phyloP scores from a whole-genome alignment of 192 early-diverging fungal species.

The Dispira simplex region DNA sequence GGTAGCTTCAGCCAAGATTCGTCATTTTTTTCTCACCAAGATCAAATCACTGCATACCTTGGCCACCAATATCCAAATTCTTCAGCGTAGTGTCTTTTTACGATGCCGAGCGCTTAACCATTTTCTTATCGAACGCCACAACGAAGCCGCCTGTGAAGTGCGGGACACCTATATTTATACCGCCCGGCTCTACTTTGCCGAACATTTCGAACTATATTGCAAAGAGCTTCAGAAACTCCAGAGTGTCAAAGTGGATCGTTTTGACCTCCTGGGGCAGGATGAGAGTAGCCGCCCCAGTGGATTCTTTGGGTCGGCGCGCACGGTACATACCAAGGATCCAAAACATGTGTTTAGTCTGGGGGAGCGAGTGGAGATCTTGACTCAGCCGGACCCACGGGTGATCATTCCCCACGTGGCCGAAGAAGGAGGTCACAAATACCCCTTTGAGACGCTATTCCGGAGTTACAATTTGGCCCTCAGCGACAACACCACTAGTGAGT shows the following conservation, averaged over 20 bases:
- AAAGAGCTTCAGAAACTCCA: conserved; percentile 60
- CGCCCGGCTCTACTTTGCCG: conserved; percentile 70
- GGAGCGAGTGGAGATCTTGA: conserved; percentile 62
- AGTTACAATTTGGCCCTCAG: conserved; percentile 80
- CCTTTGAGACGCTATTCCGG: conserved; percentile 84
- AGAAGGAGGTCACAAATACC: conserved; percentile 21
- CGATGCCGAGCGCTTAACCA: conserved; percentile 86
- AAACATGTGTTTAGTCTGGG: conserved; percentile 74
- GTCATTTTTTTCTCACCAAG: conserved; percentile 73
- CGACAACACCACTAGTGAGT: conserved; percentile 92
- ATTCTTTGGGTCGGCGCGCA: conserved; percentile 50
- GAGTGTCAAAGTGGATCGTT: conserved; percentile 59
- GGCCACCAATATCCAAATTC: conserved; percentile 83
- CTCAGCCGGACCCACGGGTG: conserved; percentile 62
- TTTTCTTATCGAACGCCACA: conserved; percentile 80
- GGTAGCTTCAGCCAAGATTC: conserved; percentile 68
- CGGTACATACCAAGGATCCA: conserved; percentile 51
- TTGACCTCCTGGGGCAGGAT: conserved; percentile 75
- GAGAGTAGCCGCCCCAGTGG: conserved; percentile 57
- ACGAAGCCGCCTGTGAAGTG: conserved; percentile 76
- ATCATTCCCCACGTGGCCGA: conserved; percentile 43
- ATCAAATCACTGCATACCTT: conserved; percentile 77
- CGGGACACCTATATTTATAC: conserved; percentile 73
- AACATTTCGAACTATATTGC: conserved; percentile 83
- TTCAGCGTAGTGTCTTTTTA: conserved; percentile 81